These are phyloP conservation scores for Apiospora pterosperma DNA, from an alignment of 2,329 filamentous ascomycete species.

Conservation along the genomic window DNA sequence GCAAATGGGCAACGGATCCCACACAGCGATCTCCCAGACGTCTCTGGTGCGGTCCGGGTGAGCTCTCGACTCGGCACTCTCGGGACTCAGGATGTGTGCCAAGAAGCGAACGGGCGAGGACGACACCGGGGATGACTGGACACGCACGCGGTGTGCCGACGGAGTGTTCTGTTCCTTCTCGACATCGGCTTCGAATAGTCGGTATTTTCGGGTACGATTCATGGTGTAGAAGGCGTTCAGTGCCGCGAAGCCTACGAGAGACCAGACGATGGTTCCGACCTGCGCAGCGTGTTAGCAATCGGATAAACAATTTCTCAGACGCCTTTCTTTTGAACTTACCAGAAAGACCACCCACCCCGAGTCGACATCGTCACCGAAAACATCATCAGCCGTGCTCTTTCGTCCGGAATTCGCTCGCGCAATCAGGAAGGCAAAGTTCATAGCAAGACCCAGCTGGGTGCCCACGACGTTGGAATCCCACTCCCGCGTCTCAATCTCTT, in stretches of 20 bases:
- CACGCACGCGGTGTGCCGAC: slow-evolving; percentile 82
- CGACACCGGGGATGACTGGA: slow-evolving; percentile 76
- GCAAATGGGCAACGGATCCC: slow-evolving; percentile 86
- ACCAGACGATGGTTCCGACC: slow-evolving; percentile 69
- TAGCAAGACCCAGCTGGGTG: slow-evolving; percentile 66
- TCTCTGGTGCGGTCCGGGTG: slow-evolving; percentile 80
- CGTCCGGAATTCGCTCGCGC: slow-evolving; percentile 72
- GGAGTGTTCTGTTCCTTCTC: slow-evolving; percentile 74
- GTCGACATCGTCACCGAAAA: slow-evolving; percentile 72
- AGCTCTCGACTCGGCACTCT: slow-evolving; percentile 75
- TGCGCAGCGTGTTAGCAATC: slow-evolving; percentile 28
- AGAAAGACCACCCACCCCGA: slow-evolving; percentile 61
- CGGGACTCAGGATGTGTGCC: slow-evolving; percentile 61
- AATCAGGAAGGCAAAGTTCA: slow-evolving; percentile 80
- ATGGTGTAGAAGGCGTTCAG: slow-evolving; percentile 81
- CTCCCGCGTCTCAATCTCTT: slow-evolving; percentile 87
- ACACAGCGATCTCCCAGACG: slow-evolving; percentile 92
- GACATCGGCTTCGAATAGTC: slow-evolving; percentile 84
- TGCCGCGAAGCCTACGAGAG: slow-evolving; percentile 63
- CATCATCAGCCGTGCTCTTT: slow-evolving; percentile 64
- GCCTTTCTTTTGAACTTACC: slow-evolving; percentile 35
- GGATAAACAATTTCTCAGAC: slow-evolving; percentile 5
- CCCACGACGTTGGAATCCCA: slow-evolving; percentile 83
- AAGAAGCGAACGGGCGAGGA: slow-evolving; percentile 78
- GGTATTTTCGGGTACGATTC: slow-evolving; percentile 77